Percentiles rank a stretch among this genome's conserved stretches.
Evolutionary conservation across 2,329 filamentous ascomycete species (phyloP).

Genomic region (Rachicladosporium sp.): DNA sequence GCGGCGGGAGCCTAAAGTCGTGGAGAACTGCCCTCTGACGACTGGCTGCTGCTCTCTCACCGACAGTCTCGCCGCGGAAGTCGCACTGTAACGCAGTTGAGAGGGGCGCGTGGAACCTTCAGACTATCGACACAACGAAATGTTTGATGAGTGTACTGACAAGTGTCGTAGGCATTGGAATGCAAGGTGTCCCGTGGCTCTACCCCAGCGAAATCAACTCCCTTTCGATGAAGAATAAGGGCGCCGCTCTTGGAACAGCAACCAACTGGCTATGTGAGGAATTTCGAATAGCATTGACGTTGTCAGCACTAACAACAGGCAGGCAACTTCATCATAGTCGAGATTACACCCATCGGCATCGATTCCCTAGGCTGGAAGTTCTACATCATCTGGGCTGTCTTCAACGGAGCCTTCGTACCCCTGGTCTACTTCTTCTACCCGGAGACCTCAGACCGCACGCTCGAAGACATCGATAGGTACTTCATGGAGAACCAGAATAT

Average conservation of each 20-base stretch:
- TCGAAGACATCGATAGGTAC: conserved; percentile 19
- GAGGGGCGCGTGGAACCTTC: too few relatives aligned
- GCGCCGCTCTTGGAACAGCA: conserved; percentile 37
- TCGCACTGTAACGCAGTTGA: too few relatives aligned
- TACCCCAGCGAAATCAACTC: conserved; percentile 39
- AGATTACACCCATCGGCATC: conserved; percentile 21
- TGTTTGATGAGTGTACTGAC: too few relatives aligned
- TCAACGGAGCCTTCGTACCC: conserved; percentile 39
- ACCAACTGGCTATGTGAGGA: conserved; percentile 32
- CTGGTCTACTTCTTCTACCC: conserved; percentile 30
- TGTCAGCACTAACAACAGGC: conserved; percentile 7
- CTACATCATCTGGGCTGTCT: conserved; percentile 37
- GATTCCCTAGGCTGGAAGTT: conserved; percentile 19
- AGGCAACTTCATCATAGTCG: conserved; percentile 34
- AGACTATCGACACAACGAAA: too few relatives aligned
- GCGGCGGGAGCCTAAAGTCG: too few relatives aligned
- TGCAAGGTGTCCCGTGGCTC: conserved; percentile 28
- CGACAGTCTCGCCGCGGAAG: too few relatives aligned
- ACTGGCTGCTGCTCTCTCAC: too few relatives aligned
- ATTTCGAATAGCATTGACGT: neutral
- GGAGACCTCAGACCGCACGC: conserved; percentile 21
- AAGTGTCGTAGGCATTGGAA: conserved; percentile 1
- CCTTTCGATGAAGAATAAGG: conserved; percentile 36
- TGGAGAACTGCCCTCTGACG: too few relatives aligned
- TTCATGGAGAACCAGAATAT: conserved; percentile 19